A percentile compares a stretch with the other conserved stretches of the same genome.
phyloP scores from a whole-genome alignment of 2,329 filamentous ascomycete species.

The Penicillium palitans region DNA sequence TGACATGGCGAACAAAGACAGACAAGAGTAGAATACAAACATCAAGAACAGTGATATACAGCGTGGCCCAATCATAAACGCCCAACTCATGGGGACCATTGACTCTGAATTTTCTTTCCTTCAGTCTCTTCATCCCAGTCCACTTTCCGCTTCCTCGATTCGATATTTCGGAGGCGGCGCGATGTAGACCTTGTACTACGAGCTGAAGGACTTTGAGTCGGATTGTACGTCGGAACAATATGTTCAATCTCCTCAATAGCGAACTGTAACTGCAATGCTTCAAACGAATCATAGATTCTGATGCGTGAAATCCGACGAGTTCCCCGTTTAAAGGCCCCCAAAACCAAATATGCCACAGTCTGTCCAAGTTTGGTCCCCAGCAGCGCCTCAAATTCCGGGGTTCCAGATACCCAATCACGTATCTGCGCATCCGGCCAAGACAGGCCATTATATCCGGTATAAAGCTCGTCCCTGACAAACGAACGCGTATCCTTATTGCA shows the following conservation, averaged over 20 bases:
- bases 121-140: neutral
- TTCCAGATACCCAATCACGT: conserved; percentile 4
- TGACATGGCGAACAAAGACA: neutral
- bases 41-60: neutral
- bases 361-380: conserved; percentile 8
- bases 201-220: neutral
- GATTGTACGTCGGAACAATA: neutral
- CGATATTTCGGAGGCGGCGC: neutral
- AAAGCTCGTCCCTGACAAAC: neutral
- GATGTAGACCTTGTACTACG: neutral
- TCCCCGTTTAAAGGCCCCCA: conserved; percentile 6
- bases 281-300: neutral
- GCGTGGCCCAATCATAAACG: neutral
- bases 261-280: neutral
- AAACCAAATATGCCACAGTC: conserved; percentile 2
- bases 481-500: neutral
- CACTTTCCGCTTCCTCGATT: neutral
- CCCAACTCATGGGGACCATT: neutral
- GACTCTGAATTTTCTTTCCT: neutral
- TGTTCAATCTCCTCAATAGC: neutral
- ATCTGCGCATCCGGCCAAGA: neutral
- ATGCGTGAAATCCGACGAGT: conserved; percentile 4
- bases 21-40: neutral
- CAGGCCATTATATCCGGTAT: neutral
- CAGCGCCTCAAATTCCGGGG: conserved; percentile 2